Evolutionary conservation across 495 filamentous ascomycete species (phyloP).

Genomic region (Wilcoxina mikolae): DNA sequence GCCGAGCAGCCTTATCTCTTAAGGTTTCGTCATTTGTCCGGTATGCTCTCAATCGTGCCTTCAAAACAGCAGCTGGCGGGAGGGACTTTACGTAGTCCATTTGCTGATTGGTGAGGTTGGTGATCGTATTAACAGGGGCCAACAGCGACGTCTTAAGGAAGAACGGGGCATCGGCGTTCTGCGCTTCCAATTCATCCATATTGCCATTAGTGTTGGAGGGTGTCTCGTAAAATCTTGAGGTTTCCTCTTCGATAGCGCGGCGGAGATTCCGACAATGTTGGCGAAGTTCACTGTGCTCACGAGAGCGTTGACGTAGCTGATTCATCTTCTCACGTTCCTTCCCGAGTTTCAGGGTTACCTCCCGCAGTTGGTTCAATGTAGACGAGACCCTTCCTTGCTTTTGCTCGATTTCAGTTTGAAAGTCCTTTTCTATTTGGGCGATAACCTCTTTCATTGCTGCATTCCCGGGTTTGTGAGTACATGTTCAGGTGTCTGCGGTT

Average conservation of each 20-base stretch:
- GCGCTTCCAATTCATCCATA: conserved; percentile 11
- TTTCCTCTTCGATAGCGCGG: conserved; percentile 37
- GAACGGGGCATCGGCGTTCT: conserved; percentile 17
- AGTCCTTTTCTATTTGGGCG: conserved; percentile 53
- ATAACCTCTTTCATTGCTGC: conserved; percentile 62
- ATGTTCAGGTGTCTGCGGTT: too few relatives aligned
- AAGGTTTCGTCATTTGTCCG: conserved; percentile 34
- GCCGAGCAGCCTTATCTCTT: conserved; percentile 32
- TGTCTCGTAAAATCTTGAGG: conserved; percentile 22
- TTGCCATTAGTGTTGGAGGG: conserved; percentile 15
- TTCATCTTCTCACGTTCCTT: conserved; percentile 59
- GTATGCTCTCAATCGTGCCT: conserved; percentile 36
- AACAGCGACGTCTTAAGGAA: conserved; percentile 14
- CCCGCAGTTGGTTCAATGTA: conserved; percentile 59
- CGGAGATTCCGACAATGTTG: conserved; percentile 34
- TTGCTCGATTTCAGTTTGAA: conserved; percentile 56
- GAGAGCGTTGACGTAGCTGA: conserved; percentile 35
- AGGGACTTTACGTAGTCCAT: conserved; percentile 18
- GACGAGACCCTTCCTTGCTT: conserved; percentile 72
- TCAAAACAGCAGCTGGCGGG: conserved; percentile 13
- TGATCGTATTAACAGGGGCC: conserved; percentile 12
- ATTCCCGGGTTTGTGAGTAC: neutral
- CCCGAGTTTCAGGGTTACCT: conserved; percentile 60
- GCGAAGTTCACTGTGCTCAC: conserved; percentile 23
- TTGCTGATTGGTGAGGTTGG: conserved; percentile 15